Evolutionary conservation across 1,284 basidiomycete species (phyloP).

Genomic region (Paramarasmius palmivorus): DNA sequence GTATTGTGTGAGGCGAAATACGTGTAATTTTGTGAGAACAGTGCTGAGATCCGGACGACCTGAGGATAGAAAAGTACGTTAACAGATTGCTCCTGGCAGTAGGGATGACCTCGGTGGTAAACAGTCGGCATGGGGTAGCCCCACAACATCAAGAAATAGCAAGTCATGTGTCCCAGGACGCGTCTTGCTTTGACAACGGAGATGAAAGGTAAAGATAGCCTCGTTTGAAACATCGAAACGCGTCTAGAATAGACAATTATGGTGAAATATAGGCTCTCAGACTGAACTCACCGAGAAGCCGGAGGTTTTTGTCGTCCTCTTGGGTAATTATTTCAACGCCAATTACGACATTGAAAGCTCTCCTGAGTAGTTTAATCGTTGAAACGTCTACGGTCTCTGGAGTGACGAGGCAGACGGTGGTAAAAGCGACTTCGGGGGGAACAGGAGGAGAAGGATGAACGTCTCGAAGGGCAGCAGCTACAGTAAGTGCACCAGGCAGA

Average conservation of each 20-base stretch:
- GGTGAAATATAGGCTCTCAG: conserved; percentile 7
- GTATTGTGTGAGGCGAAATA: conserved; percentile 89
- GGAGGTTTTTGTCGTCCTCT: conserved; percentile 63
- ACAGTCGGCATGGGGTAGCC: conserved; percentile 5
- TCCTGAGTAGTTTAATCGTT: conserved; percentile 79
- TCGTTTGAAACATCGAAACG: conserved; percentile 14
- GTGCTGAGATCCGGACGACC: conserved; percentile 91
- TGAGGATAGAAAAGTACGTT: conserved; percentile 29
- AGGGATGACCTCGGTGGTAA: neutral
- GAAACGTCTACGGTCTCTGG: conserved; percentile 90
- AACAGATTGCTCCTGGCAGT: neutral
- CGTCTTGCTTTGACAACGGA: conserved; percentile 12
- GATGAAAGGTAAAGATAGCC: neutral
- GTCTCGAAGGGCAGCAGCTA: conserved; percentile 82
- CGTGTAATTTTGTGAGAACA: conserved; percentile 94
- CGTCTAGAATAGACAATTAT: conserved; percentile 12
- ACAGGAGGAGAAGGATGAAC: conserved; percentile 63
- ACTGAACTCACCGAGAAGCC: conserved; percentile 76
- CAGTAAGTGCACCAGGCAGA: conserved; percentile 88
- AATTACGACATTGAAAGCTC: conserved; percentile 83
- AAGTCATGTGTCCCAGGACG: conserved; percentile 18
- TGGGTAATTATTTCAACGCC: conserved; percentile 88
- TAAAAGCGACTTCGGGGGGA: conserved; percentile 65
- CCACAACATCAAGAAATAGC: conserved; percentile 11
- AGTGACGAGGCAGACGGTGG: conserved; percentile 92